Evolutionary conservation across 495 filamentous ascomycete species (phyloP).

Genomic region (Aspergillus olivimuriae): DNA sequence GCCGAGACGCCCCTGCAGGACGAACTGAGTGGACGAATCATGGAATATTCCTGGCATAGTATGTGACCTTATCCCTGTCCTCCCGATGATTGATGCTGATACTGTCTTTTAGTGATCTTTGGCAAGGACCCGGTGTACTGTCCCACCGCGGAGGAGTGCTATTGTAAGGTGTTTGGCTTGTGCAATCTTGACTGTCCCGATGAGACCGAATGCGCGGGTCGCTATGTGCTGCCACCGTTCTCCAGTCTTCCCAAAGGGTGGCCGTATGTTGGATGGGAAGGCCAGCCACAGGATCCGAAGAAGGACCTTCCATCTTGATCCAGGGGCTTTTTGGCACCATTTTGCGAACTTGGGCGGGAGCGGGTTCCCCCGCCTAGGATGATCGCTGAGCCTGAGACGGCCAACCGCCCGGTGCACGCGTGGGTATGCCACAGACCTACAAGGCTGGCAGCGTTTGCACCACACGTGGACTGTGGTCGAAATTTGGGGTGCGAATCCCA

Average conservation of each 20-base stretch:
- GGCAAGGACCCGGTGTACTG: conserved; percentile 49
- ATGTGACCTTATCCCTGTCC: conserved; percentile 11
- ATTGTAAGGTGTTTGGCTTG: conserved; percentile 58
- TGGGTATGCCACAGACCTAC: no score
- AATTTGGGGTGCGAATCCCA: no score
- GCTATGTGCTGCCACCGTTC: conserved; percentile 43
- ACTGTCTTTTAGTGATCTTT: conserved; percentile 36
- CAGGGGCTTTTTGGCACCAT: no score
- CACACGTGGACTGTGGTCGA: no score
- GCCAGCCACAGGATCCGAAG: conserved; percentile 36
- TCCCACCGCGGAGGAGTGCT: conserved; percentile 50
- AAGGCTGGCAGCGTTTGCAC: no score
- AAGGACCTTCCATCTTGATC: conserved; percentile 23
- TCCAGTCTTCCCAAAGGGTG: conserved; percentile 43
- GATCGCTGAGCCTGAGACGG: no score
- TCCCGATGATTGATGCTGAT: conserved; percentile 6
- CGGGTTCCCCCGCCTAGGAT: no score
- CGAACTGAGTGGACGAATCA: conserved; percentile 55
- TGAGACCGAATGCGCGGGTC: conserved; percentile 31
- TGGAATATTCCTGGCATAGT: conserved; percentile 72
- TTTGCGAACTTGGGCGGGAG: no score
- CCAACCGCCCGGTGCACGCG: no score
- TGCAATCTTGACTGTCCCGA: conserved; percentile 44
- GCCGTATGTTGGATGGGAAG: conserved; percentile 47
- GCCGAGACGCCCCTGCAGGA: conserved; percentile 49